Base-by-base conservation (phyloP, 2,329 filamentous ascomycete species). In the Elsinoe ampelina region DNA sequence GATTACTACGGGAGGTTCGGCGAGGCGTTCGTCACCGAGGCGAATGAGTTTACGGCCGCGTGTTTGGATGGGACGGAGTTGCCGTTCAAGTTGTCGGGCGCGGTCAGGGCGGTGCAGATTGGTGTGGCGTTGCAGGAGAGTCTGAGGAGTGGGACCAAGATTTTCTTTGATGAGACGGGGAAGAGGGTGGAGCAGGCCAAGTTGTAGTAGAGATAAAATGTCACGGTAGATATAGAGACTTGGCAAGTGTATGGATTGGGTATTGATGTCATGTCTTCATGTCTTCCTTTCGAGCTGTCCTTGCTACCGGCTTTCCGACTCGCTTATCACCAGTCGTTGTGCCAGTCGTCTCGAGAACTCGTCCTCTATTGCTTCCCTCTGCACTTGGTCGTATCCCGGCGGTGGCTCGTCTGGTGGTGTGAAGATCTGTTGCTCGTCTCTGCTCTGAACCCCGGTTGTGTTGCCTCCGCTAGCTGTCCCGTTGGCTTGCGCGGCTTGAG, bases 381-480 rank as follows among this genome's bases (percentile, higher is more conserved):
- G 92, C 26, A 88, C 87, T 70, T 95, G 89, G 65, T 96, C 90
- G 67, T 97, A 97, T 35, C 84, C 87, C 51, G 92, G 92, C 48
- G 92, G 92, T 4, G 91, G 89, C 67, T 93, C 91, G 43, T 72
- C 84, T 65, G 65, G 89, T 72, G 74, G 73, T 58, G 74, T 71
- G 71, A 74, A 73, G 11, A 58, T 42, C 52, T 56, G 39, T 43
- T 56, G 39, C 30, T 63, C 66, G 58, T 66, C 68, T 39, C 48
- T 52, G 35, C 48, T 52, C 5, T 32, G 34, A 58, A 63, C 51
- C 11, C 47, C 42, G 26, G 8, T 55, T 59, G n/a, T 64, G 26
- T 61, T 58, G n/a, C 60, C 61, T 52, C 47, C 59, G 57, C 51
- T 61, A 50, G 42, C 45, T 58, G 41, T 58, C 47, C 57, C 60